Evolutionary conservation across 768 basidiomycete species (phyloP).

Genomic region (Astraeus odoratus): DNA sequence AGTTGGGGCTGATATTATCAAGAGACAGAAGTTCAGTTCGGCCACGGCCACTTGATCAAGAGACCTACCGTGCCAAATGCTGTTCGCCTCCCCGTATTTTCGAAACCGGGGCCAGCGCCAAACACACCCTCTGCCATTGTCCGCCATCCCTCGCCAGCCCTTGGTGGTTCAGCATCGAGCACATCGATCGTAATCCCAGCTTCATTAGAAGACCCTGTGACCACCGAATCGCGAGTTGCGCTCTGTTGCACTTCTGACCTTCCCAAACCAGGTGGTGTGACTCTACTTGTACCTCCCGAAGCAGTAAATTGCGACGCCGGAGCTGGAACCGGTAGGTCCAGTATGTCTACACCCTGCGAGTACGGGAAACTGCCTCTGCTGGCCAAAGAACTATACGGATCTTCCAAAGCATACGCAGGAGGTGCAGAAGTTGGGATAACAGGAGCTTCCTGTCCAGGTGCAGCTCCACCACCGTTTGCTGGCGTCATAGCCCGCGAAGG

Average conservation of each 20-base stretch:
- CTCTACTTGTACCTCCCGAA: constrained; percentile 28
- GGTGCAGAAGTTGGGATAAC: constrained; percentile 21
- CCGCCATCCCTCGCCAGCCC: constrained; percentile 56
- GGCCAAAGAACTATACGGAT: constrained; percentile 24
- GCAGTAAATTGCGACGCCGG: constrained; percentile 46
- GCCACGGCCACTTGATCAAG: neutral
- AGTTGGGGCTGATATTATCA: constrained; percentile 33
- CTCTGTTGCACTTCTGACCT: constrained; percentile 21
- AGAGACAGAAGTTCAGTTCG: constrained; percentile 10
- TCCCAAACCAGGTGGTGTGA: constrained; percentile 33
- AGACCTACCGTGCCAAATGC: constrained; percentile 60
- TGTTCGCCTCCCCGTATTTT: constrained; percentile 34
- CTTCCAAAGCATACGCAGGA: constrained; percentile 24
- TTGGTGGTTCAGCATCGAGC: constrained; percentile 64
- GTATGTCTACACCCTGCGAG: constrained; percentile 35
- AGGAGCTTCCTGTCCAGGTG: constrained; percentile 5
- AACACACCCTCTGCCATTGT: constrained; percentile 35
- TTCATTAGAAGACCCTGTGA: constrained; percentile 25
- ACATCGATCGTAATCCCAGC: constrained; percentile 45
- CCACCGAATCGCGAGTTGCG: constrained; percentile 30
- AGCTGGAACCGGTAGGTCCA: constrained; percentile 53
- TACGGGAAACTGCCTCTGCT: constrained; percentile 19
- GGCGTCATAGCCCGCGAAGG: constrained; percentile 45
- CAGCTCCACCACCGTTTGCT: constrained; percentile 21
- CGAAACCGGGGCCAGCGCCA: constrained; percentile 9